Percentiles rank a stretch among this genome's conserved stretches.
Evolutionary conservation across 2,329 filamentous ascomycete species (phyloP).

Genomic region (Aspergillus chevalieri): DNA sequence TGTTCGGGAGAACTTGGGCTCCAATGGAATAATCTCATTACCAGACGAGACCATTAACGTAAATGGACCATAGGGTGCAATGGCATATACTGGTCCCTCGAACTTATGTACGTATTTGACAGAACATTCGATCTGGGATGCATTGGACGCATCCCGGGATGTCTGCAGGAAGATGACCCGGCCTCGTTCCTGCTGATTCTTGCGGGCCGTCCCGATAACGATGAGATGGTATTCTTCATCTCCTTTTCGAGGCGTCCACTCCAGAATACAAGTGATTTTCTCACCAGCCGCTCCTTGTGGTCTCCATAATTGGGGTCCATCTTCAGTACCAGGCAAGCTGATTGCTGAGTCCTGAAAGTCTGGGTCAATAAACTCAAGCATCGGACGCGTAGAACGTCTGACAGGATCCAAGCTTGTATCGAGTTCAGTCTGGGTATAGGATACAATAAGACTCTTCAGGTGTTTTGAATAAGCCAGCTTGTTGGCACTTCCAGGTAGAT

Average conservation of each 20-base stretch:
- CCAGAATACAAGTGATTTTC: slow-evolving; percentile 36
- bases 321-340: slow-evolving; percentile 2
- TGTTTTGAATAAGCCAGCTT: slow-evolving; percentile 41
- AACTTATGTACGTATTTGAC: slow-evolving; percentile 33
- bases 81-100: slow-evolving; percentile 47
- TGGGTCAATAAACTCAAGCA: slow-evolving; percentile 35
- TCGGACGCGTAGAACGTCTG: slow-evolving; percentile 27
- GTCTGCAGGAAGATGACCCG: slow-evolving; percentile 35
- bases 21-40: slow-evolving; percentile 37
- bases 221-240: slow-evolving; percentile 36
- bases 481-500: slow-evolving; percentile 36
- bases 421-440: slow-evolving; percentile 31
- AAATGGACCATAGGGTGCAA: slow-evolving; percentile 43
- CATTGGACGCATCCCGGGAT: slow-evolving; percentile 19
- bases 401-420: slow-evolving; percentile 23
- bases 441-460: slow-evolving; percentile 46
- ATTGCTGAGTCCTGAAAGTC: slow-evolving; percentile 22
- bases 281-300: slow-evolving; percentile 33
- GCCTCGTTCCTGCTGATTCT: slow-evolving; percentile 23
- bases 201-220: slow-evolving; percentile 34
- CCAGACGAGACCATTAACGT: slow-evolving; percentile 44
- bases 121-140: slow-evolving; percentile 25
- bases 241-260: slow-evolving; percentile 33
- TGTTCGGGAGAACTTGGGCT: slow-evolving; percentile 35
- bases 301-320: slow-evolving; percentile 15